These are phyloP conservation scores for Pinus albicaulis DNA, from an alignment of 75 land plant genomes.

Conservation along the genomic window DNA sequence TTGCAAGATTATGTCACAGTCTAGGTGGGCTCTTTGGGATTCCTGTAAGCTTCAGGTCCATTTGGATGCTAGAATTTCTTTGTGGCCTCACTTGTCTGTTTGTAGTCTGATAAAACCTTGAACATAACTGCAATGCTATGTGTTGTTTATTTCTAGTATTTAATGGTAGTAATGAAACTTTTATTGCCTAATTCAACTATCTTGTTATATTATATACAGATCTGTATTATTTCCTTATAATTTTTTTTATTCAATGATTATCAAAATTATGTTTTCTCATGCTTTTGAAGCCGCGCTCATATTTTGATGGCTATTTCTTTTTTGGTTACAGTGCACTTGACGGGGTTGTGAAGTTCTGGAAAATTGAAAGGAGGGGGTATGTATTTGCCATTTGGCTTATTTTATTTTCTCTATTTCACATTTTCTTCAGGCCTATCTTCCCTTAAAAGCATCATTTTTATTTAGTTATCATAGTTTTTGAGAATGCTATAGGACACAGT, in stretches of 20 bases:
- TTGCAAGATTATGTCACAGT: too few relatives aligned
- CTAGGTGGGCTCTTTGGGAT: too few relatives aligned
- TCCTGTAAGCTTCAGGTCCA: too few relatives aligned
- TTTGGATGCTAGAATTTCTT: too few relatives aligned
- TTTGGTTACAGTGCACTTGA: constrained; percentile 15
- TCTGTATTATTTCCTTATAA: too few relatives aligned
- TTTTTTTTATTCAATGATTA: too few relatives aligned
- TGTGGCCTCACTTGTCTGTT: too few relatives aligned
- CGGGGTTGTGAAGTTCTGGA: constrained; percentile 18
- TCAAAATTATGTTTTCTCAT: too few relatives aligned
- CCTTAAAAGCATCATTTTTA: background rate
- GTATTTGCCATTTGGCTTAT: background rate
- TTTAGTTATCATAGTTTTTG: background rate
- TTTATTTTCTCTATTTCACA: background rate
- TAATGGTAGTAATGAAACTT: background rate
- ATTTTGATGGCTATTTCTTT: background rate
- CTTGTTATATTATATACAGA: background rate
- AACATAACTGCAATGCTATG: too few relatives aligned
- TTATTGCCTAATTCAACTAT: background rate
- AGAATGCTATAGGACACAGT: background rate
- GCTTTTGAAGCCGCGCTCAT: background rate
- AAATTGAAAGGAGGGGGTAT: constrained; percentile 16
- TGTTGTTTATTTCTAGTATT: background rate
- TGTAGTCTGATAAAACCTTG: too few relatives aligned
- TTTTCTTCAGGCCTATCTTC: background rate